Evolutionary conservation across 306 rosid species (phyloP).

Genomic region (Castanopsis chinensis): DNA sequence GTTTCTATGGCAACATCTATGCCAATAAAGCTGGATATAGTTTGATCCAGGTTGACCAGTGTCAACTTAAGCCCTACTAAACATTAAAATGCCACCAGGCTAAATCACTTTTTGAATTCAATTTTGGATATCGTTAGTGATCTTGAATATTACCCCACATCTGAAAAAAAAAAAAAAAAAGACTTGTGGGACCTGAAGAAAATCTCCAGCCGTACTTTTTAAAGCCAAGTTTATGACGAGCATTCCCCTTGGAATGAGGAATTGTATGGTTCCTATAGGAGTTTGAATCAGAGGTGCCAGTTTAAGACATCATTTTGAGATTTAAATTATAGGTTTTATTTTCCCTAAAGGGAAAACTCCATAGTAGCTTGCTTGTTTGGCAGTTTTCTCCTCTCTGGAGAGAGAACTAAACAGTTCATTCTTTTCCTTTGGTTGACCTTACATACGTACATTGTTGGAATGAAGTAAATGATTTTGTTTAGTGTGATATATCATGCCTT

Average conservation of each 20-base stretch:
- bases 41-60: constrained; percentile 6
- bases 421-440: neutral
- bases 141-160: neutral
- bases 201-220: no score
- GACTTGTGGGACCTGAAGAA: no score
- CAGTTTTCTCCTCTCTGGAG: neutral
- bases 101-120: neutral
- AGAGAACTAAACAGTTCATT: neutral
- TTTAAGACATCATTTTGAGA: neutral
- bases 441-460: neutral
- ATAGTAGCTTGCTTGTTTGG: neutral
- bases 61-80: constrained; percentile 5
- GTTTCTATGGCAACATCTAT: constrained; percentile 5
- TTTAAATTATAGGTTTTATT: neutral
- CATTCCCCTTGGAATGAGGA: no score
- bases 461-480: neutral
- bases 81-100: constrained; percentile 13
- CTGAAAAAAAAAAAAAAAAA: no score
- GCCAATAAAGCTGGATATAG: constrained; percentile 6
- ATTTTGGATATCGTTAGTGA: neutral
- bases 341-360: neutral
- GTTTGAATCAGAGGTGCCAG: neutral
- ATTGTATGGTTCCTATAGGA: no score
- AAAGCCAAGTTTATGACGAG: no score
- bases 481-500: constrained; percentile 5